A percentile compares a stretch with the other conserved stretches of the same genome.
Evolutionary conservation across 1,284 basidiomycete species (phyloP).

Genomic region (Psilocybe mexicana): DNA sequence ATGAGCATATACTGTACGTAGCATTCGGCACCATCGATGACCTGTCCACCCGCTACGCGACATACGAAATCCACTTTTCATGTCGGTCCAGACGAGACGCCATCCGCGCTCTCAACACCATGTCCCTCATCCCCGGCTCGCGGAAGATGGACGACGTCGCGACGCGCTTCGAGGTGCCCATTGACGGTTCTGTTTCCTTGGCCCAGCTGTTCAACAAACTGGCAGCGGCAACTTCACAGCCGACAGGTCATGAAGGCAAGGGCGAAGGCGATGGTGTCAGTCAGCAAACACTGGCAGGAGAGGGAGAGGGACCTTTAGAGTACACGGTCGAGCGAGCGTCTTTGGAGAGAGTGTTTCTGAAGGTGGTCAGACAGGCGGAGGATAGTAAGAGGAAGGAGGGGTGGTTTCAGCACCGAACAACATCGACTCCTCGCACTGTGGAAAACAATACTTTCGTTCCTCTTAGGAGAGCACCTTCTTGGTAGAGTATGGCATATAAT

Average conservation of each 20-base stretch:
- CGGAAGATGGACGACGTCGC: conserved; percentile 73
- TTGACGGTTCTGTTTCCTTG: conserved; percentile 45
- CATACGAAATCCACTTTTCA: conserved; percentile 78
- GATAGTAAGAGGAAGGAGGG: too few species aligned
- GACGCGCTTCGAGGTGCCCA: conserved; percentile 76
- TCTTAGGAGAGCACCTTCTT: too few species aligned
- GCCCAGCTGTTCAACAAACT: conserved; percentile 35
- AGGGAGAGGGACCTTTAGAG: conserved; percentile 18
- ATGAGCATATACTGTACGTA: conserved; percentile 19
- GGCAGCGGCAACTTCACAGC: too few species aligned
- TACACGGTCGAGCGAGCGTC: conserved; percentile 22
- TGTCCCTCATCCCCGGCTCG: conserved; percentile 62
- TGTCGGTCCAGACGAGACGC: conserved; percentile 64
- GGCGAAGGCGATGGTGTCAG: background rate
- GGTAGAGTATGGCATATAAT: too few species aligned
- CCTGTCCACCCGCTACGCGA: conserved; percentile 63
- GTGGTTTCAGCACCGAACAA: too few species aligned
- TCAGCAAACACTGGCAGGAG: background rate
- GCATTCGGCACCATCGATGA: conserved; percentile 51
- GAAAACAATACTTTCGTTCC: too few species aligned
- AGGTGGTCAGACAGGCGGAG: conserved; percentile 52
- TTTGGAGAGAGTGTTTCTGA: conserved; percentile 24
- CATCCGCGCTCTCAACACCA: conserved; percentile 53
- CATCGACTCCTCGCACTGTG: too few species aligned
- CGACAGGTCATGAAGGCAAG: too few species aligned